A percentile compares a stretch with the other conserved stretches of the same genome.
These are phyloP conservation scores for Fulvia fulva DNA, from an alignment of 2,329 filamentous ascomycete species.

Conservation along the genomic window DNA sequence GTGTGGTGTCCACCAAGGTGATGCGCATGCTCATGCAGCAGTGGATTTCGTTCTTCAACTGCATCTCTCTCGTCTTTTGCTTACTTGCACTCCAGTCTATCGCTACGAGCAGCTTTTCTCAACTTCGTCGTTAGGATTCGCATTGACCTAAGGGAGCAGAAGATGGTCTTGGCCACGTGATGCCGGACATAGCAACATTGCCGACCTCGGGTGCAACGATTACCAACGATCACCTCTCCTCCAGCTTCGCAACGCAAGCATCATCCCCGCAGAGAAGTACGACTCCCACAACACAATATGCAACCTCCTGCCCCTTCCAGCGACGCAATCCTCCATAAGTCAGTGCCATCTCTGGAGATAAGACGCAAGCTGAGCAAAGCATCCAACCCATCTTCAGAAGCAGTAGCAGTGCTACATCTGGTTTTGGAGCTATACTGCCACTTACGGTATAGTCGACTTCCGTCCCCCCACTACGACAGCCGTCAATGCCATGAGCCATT, in stretches of 20 bases:
- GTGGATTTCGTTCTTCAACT: not conserved
- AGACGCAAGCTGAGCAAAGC: not conserved
- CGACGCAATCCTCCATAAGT: too few relatives aligned
- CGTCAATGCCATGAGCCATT: not conserved
- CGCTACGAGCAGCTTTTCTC: too few relatives aligned
- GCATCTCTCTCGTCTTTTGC: not conserved
- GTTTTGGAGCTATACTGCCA: not conserved
- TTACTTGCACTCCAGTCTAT: not conserved
- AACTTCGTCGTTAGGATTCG: too few relatives aligned
- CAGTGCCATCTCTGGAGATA: not conserved
- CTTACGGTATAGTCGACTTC: not conserved
- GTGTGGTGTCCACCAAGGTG: not conserved
- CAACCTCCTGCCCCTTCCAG: too few relatives aligned
- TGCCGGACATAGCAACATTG: not conserved
- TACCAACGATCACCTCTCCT: not conserved
- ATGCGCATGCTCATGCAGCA: not conserved
- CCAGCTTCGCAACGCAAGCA: too few relatives aligned
- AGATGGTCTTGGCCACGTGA: too few relatives aligned
- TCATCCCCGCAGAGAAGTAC: not conserved
- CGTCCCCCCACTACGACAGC: not conserved
- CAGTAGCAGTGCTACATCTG: not conserved
- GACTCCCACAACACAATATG: too few relatives aligned
- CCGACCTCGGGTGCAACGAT: not conserved
- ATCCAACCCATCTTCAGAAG: not conserved
- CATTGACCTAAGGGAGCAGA: too few relatives aligned